phyloP scores from a whole-genome alignment of 495 filamentous ascomycete species.

The Penicillium simplicissimum region DNA sequence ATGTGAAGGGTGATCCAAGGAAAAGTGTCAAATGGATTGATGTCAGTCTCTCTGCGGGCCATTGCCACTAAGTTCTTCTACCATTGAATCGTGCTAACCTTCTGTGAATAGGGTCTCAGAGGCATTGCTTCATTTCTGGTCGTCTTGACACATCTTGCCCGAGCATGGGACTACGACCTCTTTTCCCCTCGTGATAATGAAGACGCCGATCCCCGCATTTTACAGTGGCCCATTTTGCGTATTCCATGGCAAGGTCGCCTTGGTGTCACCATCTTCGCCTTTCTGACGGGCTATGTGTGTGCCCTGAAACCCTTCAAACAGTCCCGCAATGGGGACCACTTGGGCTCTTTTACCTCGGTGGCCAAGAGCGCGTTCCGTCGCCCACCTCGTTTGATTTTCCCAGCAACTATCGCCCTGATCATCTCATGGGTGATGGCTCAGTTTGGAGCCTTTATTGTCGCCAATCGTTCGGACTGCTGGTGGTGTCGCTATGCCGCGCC shows the following conservation, averaged over 20 bases:
- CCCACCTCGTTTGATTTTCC: slow-evolving; percentile 61
- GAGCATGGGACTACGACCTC: slow-evolving; percentile 59
- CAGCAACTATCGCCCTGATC: slow-evolving; percentile 56
- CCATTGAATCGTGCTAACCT: background rate
- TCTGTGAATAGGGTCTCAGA: slow-evolving; percentile 54
- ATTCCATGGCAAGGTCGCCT: slow-evolving; percentile 64
- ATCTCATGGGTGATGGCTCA: slow-evolving; percentile 60
- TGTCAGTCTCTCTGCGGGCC: slow-evolving; percentile 42
- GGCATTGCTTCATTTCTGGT: slow-evolving; percentile 66
- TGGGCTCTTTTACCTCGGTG: slow-evolving; percentile 54
- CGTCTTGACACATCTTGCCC: slow-evolving; percentile 62
- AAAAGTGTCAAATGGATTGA: slow-evolving; percentile 73
- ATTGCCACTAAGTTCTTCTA: background rate
- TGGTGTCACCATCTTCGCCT: slow-evolving; percentile 65
- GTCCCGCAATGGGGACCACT: slow-evolving; percentile 53
- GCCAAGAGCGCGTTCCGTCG: slow-evolving; percentile 65
- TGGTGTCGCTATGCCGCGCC: slow-evolving; percentile 60
- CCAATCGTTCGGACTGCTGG: slow-evolving; percentile 56
- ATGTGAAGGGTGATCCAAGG: slow-evolving; percentile 38
- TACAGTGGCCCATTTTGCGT: slow-evolving; percentile 62
- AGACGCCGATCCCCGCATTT: slow-evolving; percentile 47
- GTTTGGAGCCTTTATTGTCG: slow-evolving; percentile 58
- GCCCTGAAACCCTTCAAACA: slow-evolving; percentile 65
- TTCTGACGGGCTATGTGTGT: slow-evolving; percentile 69
- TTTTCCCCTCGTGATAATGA: slow-evolving; percentile 54